These are phyloP conservation scores for Trichoderma asperellum DNA, from an alignment of 2,329 filamentous ascomycete genomes.

Conservation along the genomic window DNA sequence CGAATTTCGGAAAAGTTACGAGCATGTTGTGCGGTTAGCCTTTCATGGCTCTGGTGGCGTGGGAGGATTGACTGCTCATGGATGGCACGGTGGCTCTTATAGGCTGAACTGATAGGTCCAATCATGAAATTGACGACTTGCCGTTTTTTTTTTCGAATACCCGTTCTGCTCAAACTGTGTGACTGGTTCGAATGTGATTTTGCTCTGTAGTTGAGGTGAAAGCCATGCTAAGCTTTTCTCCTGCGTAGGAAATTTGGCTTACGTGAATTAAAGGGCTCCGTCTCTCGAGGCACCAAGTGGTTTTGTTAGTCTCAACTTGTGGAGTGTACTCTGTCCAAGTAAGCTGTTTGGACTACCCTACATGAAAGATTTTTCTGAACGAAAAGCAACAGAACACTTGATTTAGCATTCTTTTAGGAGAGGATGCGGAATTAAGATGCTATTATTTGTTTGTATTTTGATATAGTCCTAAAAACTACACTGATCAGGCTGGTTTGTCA, in stretches of 20 bases:
- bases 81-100: conserved; percentile 38
- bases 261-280: background rate
- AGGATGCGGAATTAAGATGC: background rate
- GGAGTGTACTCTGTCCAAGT: background rate
- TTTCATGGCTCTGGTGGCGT: conserved; percentile 40
- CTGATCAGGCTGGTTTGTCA: background rate
- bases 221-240: background rate
- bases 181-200: background rate
- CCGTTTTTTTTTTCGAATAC: conserved; percentile 34
- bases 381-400: background rate
- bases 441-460: background rate
- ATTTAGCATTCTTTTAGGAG: too few species aligned
- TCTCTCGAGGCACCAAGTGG: background rate
- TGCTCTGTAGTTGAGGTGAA: too few species aligned
- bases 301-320: background rate
- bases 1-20: conserved; percentile 43
- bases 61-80: conserved; percentile 40
- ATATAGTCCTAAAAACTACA: background rate
- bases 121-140: conserved; percentile 40
- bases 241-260: background rate
- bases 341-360: background rate
- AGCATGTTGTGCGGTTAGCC: conserved; percentile 40
- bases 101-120: conserved; percentile 37
- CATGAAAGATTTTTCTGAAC: background rate
- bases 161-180: background rate